Base-by-base conservation (phyloP, 768 basidiomycete genomes). In the Trametes coccinea region DNA sequence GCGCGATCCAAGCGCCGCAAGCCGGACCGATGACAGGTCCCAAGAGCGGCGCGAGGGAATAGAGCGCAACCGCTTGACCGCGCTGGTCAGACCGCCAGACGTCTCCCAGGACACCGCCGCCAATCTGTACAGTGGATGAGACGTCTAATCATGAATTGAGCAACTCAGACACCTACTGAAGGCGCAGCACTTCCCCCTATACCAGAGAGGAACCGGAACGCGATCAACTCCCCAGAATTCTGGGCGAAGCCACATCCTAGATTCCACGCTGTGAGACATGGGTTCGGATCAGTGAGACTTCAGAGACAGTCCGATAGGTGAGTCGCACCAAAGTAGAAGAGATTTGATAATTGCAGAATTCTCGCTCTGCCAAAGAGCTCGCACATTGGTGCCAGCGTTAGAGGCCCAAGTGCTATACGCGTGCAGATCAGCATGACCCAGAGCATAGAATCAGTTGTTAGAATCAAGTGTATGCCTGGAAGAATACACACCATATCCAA, bases 131-230 rank as follows among this genome's bases (percentile, higher is more conserved):
- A 27, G 6, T 3, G 22, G 4, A 16, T 37, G 5, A 9, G 30
- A 2, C 34, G 11, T 37, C 11, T 10, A 6, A 10, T 16, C 27
- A 8, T 7, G 27, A n/a, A 2, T 22, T 16, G 33, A 2, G 17
- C 1, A 29, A n/a, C 5, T 48, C 22, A 29, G 53, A 22, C 62
- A 79, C 79, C 4, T 65, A 79, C 79, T 4, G 84, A 73, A 0
- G 89, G 74, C 3, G 89, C 86, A 0, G 88, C 89, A 56, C 87
- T 86, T 0, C 89, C 90, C 27, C 90, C 90, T 1, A 92, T 56
- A 1, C 90, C 89, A 0, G 88, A 75, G 1, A 91, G 72, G 66
- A 92, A 83, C n/a, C 89, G 82, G 66, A 91, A 91, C 0, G 77
- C 84, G 52, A 90, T 82, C 11, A 90, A 73, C 63, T 89, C 81